Evolutionary conservation across 768 basidiomycete genomes (phyloP).

Genomic region (Xerocomus spinulosus): DNA sequence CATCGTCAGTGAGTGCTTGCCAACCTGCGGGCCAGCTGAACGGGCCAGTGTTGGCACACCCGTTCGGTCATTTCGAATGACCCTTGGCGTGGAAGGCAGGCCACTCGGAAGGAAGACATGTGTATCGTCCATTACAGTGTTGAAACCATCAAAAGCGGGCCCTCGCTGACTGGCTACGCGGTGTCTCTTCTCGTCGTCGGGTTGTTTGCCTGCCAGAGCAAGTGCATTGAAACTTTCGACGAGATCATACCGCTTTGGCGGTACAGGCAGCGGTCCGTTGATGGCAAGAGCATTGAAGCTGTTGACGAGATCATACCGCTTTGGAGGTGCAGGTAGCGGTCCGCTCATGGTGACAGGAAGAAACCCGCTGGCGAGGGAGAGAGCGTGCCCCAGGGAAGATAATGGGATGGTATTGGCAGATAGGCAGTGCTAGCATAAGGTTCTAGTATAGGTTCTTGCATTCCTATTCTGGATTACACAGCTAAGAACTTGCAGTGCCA

Average conservation of each 20-base stretch:
- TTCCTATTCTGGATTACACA: too few species aligned
- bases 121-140: conserved; percentile 11
- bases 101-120: too few species aligned
- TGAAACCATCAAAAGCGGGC: conserved; percentile 52
- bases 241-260: conserved; percentile 23
- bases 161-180: not conserved
- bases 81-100: conserved; percentile 21
- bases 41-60: too few species aligned
- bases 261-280: conserved; percentile 14
- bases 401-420: too few species aligned
- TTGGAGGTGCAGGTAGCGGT: conserved; percentile 11
- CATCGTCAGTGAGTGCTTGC: conserved; percentile 18
- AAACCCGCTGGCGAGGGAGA: too few species aligned
- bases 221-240: conserved; percentile 32
- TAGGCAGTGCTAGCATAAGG: too few species aligned
- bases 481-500: too few species aligned
- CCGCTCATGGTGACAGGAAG: conserved; percentile 18
- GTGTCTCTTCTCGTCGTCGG: conserved; percentile 10
- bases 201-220: conserved; percentile 24
- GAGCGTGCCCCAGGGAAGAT: too few species aligned
- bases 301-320: conserved; percentile 20
- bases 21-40: conserved; percentile 33
- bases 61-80: too few species aligned
- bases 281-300: conserved; percentile 13
- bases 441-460: too few species aligned